Percentiles rank a stretch among this genome's conserved stretches.
Conservation (phyloP, 768 basidiomycete genomes). For the Tylopilus rubrobrunneus region DNA sequence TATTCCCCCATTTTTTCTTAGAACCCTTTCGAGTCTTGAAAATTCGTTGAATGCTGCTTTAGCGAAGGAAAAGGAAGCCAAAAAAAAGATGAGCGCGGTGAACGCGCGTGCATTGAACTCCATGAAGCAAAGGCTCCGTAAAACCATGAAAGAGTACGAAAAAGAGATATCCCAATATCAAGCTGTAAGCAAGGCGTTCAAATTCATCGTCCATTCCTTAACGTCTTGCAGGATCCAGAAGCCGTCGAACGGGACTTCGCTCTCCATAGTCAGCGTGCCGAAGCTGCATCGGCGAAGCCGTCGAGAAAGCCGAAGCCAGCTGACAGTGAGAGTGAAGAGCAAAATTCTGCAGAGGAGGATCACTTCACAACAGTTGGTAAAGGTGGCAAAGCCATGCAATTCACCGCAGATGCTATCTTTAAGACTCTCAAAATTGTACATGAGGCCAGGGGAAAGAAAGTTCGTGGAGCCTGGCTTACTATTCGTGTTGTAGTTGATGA, state of each 20-base stretch:
- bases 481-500: constrained; percentile 9
- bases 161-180: constrained; percentile 73
- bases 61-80: constrained; percentile 82
- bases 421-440: constrained; percentile 88
- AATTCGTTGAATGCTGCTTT: constrained; percentile 66
- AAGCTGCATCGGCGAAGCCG: constrained; percentile 34
- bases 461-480: constrained; percentile 30
- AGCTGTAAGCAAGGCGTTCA: constrained; percentile 45
- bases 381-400: constrained; percentile 79
- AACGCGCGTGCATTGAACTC: constrained; percentile 93
- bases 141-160: constrained; percentile 86
- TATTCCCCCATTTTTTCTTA: constrained; percentile 82
- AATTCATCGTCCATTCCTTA: not conserved
- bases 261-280: constrained; percentile 46
- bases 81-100: constrained; percentile 94
- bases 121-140: constrained; percentile 98
- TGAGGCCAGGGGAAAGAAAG: constrained; percentile 96
- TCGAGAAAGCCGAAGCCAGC: constrained; percentile 34
- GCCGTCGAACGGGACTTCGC: constrained; percentile 78
- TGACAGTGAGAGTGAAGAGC: constrained; percentile 41
- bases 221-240: constrained; percentile 69
- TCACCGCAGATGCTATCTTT: constrained; percentile 83
- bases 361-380: constrained; percentile 90
- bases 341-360: constrained; percentile 41
- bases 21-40: constrained; percentile 72